Evolutionary conservation across 305 asterid species (phyloP).

Genomic region (Salvia sclarea): DNA sequence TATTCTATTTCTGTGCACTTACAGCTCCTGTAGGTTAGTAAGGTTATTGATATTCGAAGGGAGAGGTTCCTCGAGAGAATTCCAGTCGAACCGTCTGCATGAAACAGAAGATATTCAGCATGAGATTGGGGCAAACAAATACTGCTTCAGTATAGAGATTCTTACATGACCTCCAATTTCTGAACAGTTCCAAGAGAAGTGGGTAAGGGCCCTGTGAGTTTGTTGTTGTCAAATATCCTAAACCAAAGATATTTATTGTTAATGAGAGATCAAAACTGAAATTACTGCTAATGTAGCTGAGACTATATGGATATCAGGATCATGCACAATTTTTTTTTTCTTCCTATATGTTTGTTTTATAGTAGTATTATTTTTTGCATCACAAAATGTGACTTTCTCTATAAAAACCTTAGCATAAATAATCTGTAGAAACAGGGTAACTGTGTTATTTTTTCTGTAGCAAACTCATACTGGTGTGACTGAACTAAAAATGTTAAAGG

Average conservation of each 20-base stretch:
- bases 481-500: no score
- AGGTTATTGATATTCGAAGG: constrained; percentile 63
- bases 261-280: constrained; percentile 18
- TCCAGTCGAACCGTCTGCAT: constrained; percentile 76
- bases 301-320: no score
- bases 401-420: no score
- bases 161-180: constrained; percentile 77
- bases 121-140: constrained; percentile 3
- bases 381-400: no score
- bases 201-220: constrained; percentile 62
- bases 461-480: no score
- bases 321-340: no score
- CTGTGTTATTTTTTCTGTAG: no score
- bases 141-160: constrained; percentile 30
- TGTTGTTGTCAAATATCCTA: constrained; percentile 83
- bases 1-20: constrained; percentile 31
- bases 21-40: constrained; percentile 65
- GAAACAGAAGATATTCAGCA: constrained; percentile 27
- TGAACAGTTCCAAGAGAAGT: constrained; percentile 51
- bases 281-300: no score
- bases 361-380: no score
- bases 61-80: constrained; percentile 55
- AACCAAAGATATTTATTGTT: constrained; percentile 15
- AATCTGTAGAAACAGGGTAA: no score
- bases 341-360: no score